Conservation (phyloP, 768 basidiomycete species). For the Phlegmacium glaucopus region DNA sequence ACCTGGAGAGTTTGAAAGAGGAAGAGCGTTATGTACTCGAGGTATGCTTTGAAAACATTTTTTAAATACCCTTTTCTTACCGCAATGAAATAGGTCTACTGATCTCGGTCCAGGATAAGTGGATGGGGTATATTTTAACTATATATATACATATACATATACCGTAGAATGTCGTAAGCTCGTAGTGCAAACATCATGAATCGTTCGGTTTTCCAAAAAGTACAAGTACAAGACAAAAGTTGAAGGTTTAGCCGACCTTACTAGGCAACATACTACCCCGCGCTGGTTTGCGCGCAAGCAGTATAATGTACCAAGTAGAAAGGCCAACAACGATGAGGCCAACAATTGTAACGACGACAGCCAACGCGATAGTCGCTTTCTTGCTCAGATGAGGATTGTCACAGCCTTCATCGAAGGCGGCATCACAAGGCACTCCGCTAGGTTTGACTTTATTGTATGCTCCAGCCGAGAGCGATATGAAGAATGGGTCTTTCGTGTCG, state of each 20-base stretch:
- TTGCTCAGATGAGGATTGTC: constrained; percentile 49
- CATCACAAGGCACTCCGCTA: constrained; percentile 74
- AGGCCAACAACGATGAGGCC: constrained; percentile 55
- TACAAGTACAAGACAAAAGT: constrained; percentile 12
- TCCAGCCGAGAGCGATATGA: constrained; percentile 65
- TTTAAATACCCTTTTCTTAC: background rate
- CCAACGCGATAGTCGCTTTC: constrained; percentile 68
- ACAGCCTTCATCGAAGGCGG: constrained; percentile 56
- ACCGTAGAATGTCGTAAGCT: too few species aligned
- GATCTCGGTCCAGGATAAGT: background rate
- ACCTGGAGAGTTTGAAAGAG: constrained; percentile 88
- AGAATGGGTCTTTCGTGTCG: constrained; percentile 71
- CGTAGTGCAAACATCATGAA: too few species aligned
- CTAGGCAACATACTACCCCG: background rate
- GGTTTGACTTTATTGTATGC: constrained; percentile 61
- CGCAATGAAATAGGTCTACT: background rate
- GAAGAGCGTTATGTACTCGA: constrained; percentile 98
- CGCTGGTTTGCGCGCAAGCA: constrained; percentile 15
- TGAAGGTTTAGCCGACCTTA: background rate
- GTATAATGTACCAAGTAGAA: constrained; percentile 34
- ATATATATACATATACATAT: background rate
- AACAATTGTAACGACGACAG: constrained; percentile 57
- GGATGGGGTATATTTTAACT: background rate
- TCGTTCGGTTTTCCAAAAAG: background rate
- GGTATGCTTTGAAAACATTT: constrained; percentile 38